Base-by-base conservation (phyloP, 1,139 yeast species). In the Candida neerlandica region DNA sequence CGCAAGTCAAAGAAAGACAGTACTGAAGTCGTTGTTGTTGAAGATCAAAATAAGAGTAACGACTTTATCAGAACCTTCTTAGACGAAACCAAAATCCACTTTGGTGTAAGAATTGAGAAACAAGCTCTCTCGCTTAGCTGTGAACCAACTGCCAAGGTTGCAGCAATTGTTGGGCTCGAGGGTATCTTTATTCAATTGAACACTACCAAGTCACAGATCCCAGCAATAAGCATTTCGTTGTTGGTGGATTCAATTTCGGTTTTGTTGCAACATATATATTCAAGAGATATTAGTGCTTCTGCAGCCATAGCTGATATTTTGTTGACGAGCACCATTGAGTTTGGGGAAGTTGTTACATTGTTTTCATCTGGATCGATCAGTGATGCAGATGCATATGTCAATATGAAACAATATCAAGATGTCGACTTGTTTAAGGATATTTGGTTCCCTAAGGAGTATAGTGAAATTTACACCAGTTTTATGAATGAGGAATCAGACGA, bases 61-160 rank as follows among this genome's bases (percentile, higher is more conserved):
- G 55, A 69, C 35, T 73, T 77, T 44, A 63, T 80, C 37, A 65
- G 70, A 29, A 66, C 66, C 16, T 41, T 82, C 3, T 57, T 84
- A 14, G 67, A 76, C 26, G 78, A 80, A 29, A 67, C 87, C 51
- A 92, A 89, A 57, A 61, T 91, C 21, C 85, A 82, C 50, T 65
- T 89, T 47, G 84, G 86, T 1, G 58, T 91, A 4, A 73, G 81
- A 45, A 78, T 92, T 45, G 90, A 85, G 27, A 80, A 84, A 35
- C 98, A 94, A 62, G 81, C 80, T 46, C 65, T 94, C 29, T 80
- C 88, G 3, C 72, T 94, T 47, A 87, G 96, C 57, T 94, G 98
- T 74, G 94, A 89, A 55, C 98, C 99, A 0, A 85, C 86, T 12
- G 98, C 98, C 0, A 89, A 89, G 62, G 96, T 94, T 1, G 92